Conservation (phyloP, 306 rosid genomes). For the Trifolium dubium region DNA sequence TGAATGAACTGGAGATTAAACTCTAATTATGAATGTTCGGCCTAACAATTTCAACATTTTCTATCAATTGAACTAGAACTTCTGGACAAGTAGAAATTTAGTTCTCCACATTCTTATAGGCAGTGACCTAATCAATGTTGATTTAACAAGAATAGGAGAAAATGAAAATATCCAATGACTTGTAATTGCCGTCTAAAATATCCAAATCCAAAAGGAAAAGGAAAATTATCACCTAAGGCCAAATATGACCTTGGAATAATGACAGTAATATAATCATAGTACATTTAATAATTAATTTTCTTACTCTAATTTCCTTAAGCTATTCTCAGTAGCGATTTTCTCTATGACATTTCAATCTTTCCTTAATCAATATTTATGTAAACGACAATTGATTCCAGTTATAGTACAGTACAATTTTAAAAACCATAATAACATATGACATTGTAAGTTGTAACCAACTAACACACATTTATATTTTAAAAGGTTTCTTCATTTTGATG, state of each 20-base stretch:
- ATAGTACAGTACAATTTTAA: not conserved
- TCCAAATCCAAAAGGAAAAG: too few species aligned
- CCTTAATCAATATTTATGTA: not conserved
- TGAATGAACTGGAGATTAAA: too few species aligned
- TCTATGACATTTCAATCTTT: not conserved
- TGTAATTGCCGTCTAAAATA: too few species aligned
- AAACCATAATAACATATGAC: conserved; percentile 4
- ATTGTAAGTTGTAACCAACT: conserved; percentile 40
- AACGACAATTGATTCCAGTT: conserved; percentile 44
- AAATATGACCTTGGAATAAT: conserved; percentile 1
- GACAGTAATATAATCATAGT: not conserved
- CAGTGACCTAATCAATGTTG: too few species aligned
- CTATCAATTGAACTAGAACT: too few species aligned
- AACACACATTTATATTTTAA: not conserved
- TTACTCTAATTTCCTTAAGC: not conserved
- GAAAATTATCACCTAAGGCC: not conserved
- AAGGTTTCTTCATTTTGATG: conserved; percentile 8
- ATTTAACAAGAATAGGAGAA: too few species aligned
- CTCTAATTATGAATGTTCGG: too few species aligned
- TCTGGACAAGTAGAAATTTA: too few species aligned
- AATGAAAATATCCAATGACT: too few species aligned
- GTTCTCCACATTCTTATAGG: too few species aligned
- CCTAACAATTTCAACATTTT: too few species aligned
- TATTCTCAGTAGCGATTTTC: not conserved
- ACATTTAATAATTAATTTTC: conserved; percentile 11